phyloP scores from a whole-genome alignment of 495 filamentous ascomycete species.

The Clavariopsis aquatica region DNA sequence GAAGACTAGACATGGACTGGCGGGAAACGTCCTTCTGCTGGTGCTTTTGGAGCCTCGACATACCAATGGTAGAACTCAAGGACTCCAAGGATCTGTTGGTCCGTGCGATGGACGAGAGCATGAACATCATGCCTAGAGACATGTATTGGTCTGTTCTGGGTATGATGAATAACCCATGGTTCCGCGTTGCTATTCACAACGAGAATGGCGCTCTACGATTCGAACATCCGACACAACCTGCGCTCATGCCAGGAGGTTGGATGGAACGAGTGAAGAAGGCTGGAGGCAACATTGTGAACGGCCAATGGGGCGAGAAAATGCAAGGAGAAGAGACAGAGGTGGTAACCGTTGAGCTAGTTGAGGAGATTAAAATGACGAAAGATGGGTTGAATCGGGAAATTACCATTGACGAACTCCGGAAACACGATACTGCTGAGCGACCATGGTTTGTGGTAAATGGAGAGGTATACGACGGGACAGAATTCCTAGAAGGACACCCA shows the following conservation, averaged over 20 bases:
- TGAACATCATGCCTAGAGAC: conserved; percentile 85
- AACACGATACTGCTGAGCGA: conserved; percentile 63
- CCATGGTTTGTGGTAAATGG: conserved; percentile 95
- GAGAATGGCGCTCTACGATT: conserved; percentile 71
- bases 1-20: conserved; percentile 77
- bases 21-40: conserved; percentile 86
- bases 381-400: conserved; percentile 64
- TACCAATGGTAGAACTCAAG: conserved; percentile 63
- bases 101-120: conserved; percentile 87
- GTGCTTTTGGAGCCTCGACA: conserved; percentile 88
- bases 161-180: conserved; percentile 99
- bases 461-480: conserved; percentile 88
- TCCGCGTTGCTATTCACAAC: conserved; percentile 73
- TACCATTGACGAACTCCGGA: conserved; percentile 69
- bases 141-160: conserved; percentile 97
- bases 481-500: conserved; percentile 82
- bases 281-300: conserved; percentile 78
- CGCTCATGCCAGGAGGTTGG: conserved; percentile 80
- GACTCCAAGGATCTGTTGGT: conserved; percentile 74
- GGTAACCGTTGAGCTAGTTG: conserved; percentile 49
- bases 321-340: conserved; percentile 56
- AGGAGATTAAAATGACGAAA: conserved; percentile 80
- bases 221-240: conserved; percentile 88
- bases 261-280: conserved; percentile 93
- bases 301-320: conserved; percentile 80